These are phyloP conservation scores for Pneumocystis sp. DNA, from an alignment of 1,139 yeast species.

Conservation along the genomic window DNA sequence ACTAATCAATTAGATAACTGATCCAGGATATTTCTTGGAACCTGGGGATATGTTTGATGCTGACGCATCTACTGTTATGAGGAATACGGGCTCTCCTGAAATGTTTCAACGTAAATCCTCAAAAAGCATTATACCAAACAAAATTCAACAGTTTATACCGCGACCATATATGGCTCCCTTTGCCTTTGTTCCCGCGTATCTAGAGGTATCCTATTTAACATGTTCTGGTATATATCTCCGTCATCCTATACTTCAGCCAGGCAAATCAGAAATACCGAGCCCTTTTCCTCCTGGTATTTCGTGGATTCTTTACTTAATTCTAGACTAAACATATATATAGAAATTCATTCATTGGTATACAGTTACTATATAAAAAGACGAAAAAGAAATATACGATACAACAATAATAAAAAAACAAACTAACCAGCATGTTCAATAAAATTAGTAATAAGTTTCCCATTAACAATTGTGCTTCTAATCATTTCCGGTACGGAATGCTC, in stretches of 20 bases:
- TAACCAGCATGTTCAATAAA: slow-evolving; percentile 40
- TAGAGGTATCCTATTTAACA: slow-evolving; percentile 76
- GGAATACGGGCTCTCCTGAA: slow-evolving; percentile 24
- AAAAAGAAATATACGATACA: slow-evolving; percentile 5
- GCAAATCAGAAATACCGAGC: slow-evolving; percentile 85
- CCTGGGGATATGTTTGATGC: slow-evolving; percentile 84
- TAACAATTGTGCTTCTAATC: slow-evolving; percentile 44
- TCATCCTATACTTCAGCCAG: slow-evolving; percentile 96
- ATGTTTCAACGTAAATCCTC: slow-evolving; percentile 5
- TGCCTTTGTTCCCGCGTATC: slow-evolving; percentile 80
- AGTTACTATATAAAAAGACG: slow-evolving; percentile 70
- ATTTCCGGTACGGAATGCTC: slow-evolving; percentile 85
- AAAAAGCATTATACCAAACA: background rate
- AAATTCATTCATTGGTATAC: slow-evolving; percentile 85
- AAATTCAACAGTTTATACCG: slow-evolving; percentile 34
- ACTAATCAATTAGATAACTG: slow-evolving; percentile 33
- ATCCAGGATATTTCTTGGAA: slow-evolving; percentile 63
- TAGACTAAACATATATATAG: background rate
- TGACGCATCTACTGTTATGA: slow-evolving; percentile 69
- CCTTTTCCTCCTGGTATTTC: slow-evolving; percentile 51
- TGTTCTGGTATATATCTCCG: slow-evolving; percentile 92
- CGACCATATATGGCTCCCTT: slow-evolving; percentile 87
- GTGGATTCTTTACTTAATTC: background rate
- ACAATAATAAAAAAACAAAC: slow-evolving; percentile 16
- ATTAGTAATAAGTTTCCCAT: slow-evolving; percentile 35